Conservation (phyloP, 2,329 filamentous ascomycete species). For the Fusarium brevicatenulatum region DNA sequence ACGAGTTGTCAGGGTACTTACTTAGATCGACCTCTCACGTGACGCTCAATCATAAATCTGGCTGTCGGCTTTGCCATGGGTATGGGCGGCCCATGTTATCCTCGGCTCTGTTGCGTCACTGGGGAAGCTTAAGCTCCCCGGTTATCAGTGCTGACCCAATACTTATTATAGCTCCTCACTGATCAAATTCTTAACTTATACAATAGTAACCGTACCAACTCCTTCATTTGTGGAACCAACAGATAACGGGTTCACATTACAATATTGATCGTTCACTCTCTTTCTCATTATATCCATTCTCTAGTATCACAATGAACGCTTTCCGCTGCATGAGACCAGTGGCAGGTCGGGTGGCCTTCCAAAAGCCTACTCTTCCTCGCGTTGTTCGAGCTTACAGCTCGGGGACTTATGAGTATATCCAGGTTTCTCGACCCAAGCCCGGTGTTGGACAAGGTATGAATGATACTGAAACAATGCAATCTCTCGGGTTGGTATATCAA, state of each 20-base stretch:
- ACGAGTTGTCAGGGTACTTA: neutral
- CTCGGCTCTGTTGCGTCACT: constrained; percentile 46
- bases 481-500: neutral
- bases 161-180: constrained; percentile 19
- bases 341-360: constrained; percentile 59
- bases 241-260: neutral
- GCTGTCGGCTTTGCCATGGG: constrained; percentile 36
- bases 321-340: constrained; percentile 69
- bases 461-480: constrained; percentile 23
- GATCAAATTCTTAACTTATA: constrained; percentile 19
- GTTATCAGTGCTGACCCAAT: constrained; percentile 8
- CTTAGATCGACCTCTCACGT: constrained; percentile 21
- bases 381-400: constrained; percentile 64
- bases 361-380: constrained; percentile 65
- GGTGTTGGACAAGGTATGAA: constrained; percentile 92
- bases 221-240: neutral
- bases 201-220: neutral
- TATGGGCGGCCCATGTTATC: constrained; percentile 37
- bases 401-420: constrained; percentile 79
- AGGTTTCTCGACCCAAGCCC: constrained; percentile 84
- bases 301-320: constrained; percentile 57
- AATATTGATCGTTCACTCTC: neutral
- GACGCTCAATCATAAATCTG: constrained; percentile 9
- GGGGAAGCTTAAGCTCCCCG: constrained; percentile 33
- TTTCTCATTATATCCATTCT: neutral